phyloP scores from a whole-genome alignment of 441 rosid species.

The Gossypium lobatum region DNA sequence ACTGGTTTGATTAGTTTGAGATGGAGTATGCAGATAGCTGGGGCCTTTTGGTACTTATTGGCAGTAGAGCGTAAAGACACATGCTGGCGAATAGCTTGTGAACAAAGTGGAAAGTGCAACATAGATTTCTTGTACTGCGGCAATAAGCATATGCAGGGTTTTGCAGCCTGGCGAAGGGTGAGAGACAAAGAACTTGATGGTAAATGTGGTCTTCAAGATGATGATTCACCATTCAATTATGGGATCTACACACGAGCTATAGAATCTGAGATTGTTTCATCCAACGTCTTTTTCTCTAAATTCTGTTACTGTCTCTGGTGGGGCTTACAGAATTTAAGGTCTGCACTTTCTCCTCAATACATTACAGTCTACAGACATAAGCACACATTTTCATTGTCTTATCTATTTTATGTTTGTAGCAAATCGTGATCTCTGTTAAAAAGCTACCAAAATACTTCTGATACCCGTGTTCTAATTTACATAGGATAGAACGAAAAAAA shows the following conservation, averaged over 20 bases:
- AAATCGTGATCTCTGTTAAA: not conserved
- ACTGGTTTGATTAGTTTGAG: constrained; percentile 2
- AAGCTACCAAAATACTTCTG: not conserved
- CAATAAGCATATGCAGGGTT: constrained; percentile 34
- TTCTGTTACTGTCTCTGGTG: constrained; percentile 89
- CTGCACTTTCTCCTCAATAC: not conserved
- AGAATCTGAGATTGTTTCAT: constrained; percentile 48
- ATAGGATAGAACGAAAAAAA: no score
- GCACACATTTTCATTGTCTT: not conserved
- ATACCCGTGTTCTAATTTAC: no score
- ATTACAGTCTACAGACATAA: not conserved
- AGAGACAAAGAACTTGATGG: constrained; percentile 33
- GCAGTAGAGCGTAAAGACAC: constrained; percentile 72
- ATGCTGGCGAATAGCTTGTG: constrained; percentile 67
- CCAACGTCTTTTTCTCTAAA: constrained; percentile 47
- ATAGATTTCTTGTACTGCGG: constrained; percentile 64
- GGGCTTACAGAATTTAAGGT: constrained; percentile 95
- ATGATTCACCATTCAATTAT: constrained; percentile 40
- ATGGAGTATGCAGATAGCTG: constrained; percentile 47
- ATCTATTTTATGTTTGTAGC: not conserved
- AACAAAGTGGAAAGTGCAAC: constrained; percentile 33
- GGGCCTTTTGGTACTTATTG: constrained; percentile 83
- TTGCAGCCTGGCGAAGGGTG: constrained; percentile 41
- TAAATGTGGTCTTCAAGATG: constrained; percentile 32
- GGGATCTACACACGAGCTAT: constrained; percentile 81